phyloP scores from a whole-genome alignment of 371 early-diverging fungal genomes.

The Mortierella sp. region DNA sequence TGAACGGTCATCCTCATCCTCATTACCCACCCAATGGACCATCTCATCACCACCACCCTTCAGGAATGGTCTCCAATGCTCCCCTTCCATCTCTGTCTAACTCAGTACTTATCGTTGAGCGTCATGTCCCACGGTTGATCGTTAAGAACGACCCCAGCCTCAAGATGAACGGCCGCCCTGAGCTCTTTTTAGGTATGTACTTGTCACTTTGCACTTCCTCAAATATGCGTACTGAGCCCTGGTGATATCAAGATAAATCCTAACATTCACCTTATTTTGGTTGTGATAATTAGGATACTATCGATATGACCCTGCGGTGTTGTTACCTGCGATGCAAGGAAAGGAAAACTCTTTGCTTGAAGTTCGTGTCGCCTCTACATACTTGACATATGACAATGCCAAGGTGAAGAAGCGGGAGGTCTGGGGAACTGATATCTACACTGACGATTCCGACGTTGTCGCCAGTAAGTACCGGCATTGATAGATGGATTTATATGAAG shows the following conservation, averaged over 20 bases:
- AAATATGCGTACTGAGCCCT: too few relatives aligned
- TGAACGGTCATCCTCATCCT: constrained; percentile 19
- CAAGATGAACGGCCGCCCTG: constrained; percentile 60
- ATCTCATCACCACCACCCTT: constrained; percentile 10
- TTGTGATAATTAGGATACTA: constrained; percentile 57
- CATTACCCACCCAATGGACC: constrained; percentile 20
- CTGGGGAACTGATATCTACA: constrained; percentile 92
- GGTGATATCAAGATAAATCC: background rate
- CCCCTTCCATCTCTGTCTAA: background rate
- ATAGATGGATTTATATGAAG: background rate
- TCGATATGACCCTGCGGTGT: constrained; percentile 63
- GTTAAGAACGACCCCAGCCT: constrained; percentile 67
- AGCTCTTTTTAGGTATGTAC: constrained; percentile 60
- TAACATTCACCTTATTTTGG: background rate
- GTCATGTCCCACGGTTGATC: constrained; percentile 59
- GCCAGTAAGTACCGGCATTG: constrained; percentile 66
- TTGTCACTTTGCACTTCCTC: background rate
- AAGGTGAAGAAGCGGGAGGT: constrained; percentile 73
- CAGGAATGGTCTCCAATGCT: background rate
- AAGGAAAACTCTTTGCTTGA: constrained; percentile 68
- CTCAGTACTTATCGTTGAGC: background rate
- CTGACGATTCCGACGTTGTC: constrained; percentile 91
- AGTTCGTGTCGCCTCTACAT: constrained; percentile 68
- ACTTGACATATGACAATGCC: constrained; percentile 68
- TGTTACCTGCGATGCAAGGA: constrained; percentile 66